Percentiles rank a stretch among this genome's conserved stretches.
These are phyloP conservation scores for Penicillium nordicum DNA, from an alignment of 2,329 filamentous ascomycete species.

Conservation along the genomic window DNA sequence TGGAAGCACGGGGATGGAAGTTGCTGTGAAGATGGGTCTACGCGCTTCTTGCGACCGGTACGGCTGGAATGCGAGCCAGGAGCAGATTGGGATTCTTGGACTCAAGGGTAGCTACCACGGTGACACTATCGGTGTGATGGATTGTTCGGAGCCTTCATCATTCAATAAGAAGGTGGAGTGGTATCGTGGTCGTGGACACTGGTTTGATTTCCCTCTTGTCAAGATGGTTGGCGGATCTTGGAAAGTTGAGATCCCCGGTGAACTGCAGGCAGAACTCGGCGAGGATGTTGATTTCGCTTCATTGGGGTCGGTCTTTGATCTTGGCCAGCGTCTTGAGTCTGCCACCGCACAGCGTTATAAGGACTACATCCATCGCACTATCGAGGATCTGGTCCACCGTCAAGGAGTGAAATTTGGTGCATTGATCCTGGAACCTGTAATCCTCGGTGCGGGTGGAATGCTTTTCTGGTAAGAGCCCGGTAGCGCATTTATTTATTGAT, in stretches of 20 bases:
- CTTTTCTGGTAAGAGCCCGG: conserved; percentile 62
- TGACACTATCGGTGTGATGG: conserved; percentile 86
- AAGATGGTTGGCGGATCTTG: conserved; percentile 65
- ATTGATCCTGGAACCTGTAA: conserved; percentile 73
- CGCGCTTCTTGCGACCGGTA: conserved; percentile 66
- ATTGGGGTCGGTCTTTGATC: conserved; percentile 59
- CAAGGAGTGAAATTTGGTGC: conserved; percentile 69
- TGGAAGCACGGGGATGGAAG: conserved; percentile 77
- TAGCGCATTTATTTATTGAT: fast-evolving
- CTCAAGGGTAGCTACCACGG: conserved; percentile 81
- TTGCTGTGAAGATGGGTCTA: conserved; percentile 80
- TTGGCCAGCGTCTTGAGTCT: conserved; percentile 48
- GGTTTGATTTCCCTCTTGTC: conserved; percentile 76
- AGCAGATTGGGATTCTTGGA: conserved; percentile 65
- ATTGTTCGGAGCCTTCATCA: conserved; percentile 71
- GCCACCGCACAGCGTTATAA: conserved; percentile 54
- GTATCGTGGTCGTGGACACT: conserved; percentile 74
- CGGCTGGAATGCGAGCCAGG: conserved; percentile 57
- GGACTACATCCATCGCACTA: conserved; percentile 54
- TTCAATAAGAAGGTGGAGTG: conserved; percentile 84
- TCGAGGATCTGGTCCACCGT: conserved; percentile 52
- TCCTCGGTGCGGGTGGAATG: conserved; percentile 83
- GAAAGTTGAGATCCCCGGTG: conserved; percentile 57
- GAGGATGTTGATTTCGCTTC: conserved; percentile 45
- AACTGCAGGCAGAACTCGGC: conserved; percentile 49